Evolutionary conservation across 129 eudicot genomes (phyloP), one percentile per base, ranked within the genome.

Genomic region (Lonicera japonica): DNA sequence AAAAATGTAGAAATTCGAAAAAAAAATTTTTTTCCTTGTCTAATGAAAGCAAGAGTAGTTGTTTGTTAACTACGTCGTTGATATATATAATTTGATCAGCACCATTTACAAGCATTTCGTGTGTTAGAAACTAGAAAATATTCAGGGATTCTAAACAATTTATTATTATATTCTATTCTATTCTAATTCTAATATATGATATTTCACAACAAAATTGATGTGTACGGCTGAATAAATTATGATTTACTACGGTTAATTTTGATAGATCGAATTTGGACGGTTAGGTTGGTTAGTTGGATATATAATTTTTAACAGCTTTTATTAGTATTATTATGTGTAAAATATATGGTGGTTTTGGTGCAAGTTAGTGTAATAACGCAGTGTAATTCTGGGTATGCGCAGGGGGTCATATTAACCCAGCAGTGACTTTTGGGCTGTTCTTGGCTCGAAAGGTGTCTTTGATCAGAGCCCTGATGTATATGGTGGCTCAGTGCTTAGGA

Each of bases 361-460:
- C 25, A 2, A 39, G 29, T 8, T 10, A 41, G 15, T 34, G 14
- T 0, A 54, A 2, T 9, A 48, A 21, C 17, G 23, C 25, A 20
- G 9, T 36, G 0, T 47, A 63, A 21, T 46, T 0, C 9, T 19
- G 23, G 47, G 38, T 17, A 11, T 11, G 58, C 56, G 79, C 61
- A 87, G 95, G 95, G 13, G 95, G 95, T n/a, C 95, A 87, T 67
- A 80, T 87, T 21, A 87, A 87, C 73, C 95, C 95, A 17, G 95
- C 95, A 5, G 95, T 87, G 77, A 87, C 95, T 0, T 87, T 87
- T 41, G 95, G 95, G 63, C 74, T 87, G 20, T 76, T 87, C 5
- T 57, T 87, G 80, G 91, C 91, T 50, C 83, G 95, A 11, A 87
- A 87, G 51, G 91, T 87, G 73, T 87, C 95, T 3, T 21, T 87